A percentile compares a stretch with the other conserved stretches of the same genome.
Conservation (phyloP, 352 stramenopile species). For the Phytophthora hybrid region DNA sequence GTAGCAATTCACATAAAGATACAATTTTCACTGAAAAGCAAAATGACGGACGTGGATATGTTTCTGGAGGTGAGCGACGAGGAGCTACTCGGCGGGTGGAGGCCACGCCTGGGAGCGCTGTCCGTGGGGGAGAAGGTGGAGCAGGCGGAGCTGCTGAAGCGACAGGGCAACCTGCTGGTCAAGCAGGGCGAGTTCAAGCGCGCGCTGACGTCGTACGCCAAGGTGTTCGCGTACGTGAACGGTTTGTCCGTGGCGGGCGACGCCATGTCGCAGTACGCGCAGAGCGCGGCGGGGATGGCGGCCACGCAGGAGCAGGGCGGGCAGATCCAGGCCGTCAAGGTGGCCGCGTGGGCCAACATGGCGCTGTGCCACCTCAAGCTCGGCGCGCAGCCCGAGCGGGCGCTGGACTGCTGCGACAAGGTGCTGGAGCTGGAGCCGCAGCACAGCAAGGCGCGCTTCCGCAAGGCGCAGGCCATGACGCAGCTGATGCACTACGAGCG, state of each 20-base stretch:
- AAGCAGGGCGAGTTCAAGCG: conserved; percentile 67
- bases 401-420: conserved; percentile 77
- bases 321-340: conserved; percentile 73
- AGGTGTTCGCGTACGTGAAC: conserved; percentile 88
- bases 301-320: conserved; percentile 58
- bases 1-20: no score
- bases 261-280: conserved; percentile 80
- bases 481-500: conserved; percentile 67
- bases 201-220: conserved; percentile 69
- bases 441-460: conserved; percentile 85
- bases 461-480: conserved; percentile 78
- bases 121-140: conserved; percentile 80
- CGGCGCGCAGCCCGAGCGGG: conserved; percentile 51
- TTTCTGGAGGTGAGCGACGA: conserved; percentile 41
- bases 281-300: conserved; percentile 52
- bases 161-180: conserved; percentile 79
- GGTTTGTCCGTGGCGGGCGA: conserved; percentile 78
- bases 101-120: conserved; percentile 69
- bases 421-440: conserved; percentile 68
- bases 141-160: conserved; percentile 78
- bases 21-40: background rate
- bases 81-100: conserved; percentile 67
- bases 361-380: conserved; percentile 86
- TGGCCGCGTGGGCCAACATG: conserved; percentile 83
- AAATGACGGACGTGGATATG: conserved; percentile 4